phyloP scores from a whole-genome alignment of 2,329 filamentous ascomycete genomes.

The Trichoderma sp. region DNA sequence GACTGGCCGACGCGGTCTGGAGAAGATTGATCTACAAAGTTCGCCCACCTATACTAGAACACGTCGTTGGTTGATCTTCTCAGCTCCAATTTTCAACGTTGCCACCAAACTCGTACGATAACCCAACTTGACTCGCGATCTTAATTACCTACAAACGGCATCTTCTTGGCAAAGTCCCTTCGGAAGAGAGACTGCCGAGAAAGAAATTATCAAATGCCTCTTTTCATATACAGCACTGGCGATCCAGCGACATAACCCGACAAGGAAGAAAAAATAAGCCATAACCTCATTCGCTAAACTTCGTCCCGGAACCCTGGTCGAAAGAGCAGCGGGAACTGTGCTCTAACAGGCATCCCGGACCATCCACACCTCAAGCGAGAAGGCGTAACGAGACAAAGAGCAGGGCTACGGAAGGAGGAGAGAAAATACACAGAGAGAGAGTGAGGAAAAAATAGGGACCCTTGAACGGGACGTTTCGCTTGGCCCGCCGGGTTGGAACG shows the following conservation, averaged over 20 bases:
- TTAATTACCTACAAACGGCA: background rate
- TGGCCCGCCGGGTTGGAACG: background rate
- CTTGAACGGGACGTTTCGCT: background rate
- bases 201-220: background rate
- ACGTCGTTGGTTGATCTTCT: background rate
- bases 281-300: constrained; percentile 16
- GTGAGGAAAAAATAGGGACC: background rate
- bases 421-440: background rate
- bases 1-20: background rate
- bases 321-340: constrained; percentile 16
- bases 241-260: background rate
- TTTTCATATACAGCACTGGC: background rate
- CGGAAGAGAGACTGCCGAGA: background rate
- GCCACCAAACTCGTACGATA: constrained; percentile 18
- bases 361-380: constrained; percentile 14
- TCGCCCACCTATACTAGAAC: background rate
- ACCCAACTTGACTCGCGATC: background rate
- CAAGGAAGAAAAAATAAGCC: background rate
- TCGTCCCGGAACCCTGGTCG: constrained; percentile 17
- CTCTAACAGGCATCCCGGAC: constrained; percentile 26
- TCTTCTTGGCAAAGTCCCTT: background rate
- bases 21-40: background rate
- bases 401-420: background rate
- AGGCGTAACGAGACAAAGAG: constrained; percentile 1
- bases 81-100: background rate